Conservation (phyloP, 2,329 filamentous ascomycete species). For the Mycosphaerelloides madeirae region DNA sequence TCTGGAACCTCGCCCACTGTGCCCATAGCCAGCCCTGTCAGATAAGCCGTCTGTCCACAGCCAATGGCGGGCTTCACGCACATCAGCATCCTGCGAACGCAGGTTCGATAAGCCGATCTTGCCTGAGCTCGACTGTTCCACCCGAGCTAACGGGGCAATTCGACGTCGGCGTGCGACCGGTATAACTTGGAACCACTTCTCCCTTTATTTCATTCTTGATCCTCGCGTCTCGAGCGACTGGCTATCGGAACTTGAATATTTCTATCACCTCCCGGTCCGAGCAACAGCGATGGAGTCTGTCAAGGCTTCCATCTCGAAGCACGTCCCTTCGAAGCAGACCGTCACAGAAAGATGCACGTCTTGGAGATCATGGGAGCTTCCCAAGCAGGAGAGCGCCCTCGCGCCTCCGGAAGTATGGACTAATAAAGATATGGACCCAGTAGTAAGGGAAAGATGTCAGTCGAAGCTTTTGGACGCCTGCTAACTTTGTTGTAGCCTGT, state of each 20-base stretch:
- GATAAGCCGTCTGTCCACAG: constrained; percentile 11
- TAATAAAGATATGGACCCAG: constrained; percentile 5
- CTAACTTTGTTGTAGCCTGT: constrained; percentile 3
- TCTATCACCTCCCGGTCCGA: too few species aligned
- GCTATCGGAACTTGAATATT: too few species aligned
- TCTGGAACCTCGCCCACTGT: constrained; percentile 6
- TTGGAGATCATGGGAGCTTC: constrained; percentile 44
- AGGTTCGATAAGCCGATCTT: constrained; percentile 4
- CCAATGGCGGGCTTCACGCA: constrained; percentile 9
- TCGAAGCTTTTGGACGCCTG: too few species aligned
- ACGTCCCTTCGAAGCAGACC: constrained; percentile 33
- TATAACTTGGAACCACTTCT: background rate
- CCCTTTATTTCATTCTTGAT: background rate
- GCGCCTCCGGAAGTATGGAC: constrained; percentile 33
- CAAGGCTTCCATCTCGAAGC: constrained; percentile 23
- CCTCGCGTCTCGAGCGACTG: too few species aligned
- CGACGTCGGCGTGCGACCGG: background rate
- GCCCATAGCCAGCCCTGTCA: background rate
- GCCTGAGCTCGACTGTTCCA: background rate
- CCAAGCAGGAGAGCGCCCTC: constrained; percentile 45
- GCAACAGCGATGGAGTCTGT: constrained; percentile 6
- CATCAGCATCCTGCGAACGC: constrained; percentile 2
- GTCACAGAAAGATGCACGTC: constrained; percentile 40
- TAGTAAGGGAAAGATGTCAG: background rate
- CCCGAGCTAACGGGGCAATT: background rate